These are phyloP conservation scores for Mortierella sp. DNA, from an alignment of 371 early-diverging fungal species.

Conservation along the genomic window DNA sequence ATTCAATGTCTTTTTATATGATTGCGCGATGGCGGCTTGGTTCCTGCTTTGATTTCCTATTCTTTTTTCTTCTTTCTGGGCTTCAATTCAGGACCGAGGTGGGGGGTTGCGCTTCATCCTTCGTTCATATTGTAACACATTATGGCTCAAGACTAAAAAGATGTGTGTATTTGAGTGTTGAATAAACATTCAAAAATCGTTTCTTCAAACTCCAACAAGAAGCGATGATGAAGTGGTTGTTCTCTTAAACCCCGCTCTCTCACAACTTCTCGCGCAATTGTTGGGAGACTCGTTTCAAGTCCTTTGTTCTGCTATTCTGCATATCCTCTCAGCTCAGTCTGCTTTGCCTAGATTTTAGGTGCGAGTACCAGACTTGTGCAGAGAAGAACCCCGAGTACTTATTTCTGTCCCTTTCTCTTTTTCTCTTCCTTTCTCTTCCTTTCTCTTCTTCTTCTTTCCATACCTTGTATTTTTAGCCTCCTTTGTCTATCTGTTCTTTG, in stretches of 20 bases:
- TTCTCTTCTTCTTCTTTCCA: neutral
- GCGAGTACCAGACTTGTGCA: neutral
- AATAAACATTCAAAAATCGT: neutral
- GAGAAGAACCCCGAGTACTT: neutral
- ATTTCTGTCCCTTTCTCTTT: neutral
- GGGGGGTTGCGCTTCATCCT: neutral
- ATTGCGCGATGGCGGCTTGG: neutral
- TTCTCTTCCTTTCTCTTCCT: neutral
- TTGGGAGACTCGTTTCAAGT: neutral
- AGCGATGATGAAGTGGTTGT: neutral
- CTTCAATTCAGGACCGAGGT: neutral
- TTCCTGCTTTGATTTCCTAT: neutral
- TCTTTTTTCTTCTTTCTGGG: neutral
- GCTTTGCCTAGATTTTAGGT: neutral
- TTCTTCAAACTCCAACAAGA: neutral
- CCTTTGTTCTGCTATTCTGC: neutral
- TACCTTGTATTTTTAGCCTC: neutral
- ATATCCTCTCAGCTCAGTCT: neutral
- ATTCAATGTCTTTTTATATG: neutral
- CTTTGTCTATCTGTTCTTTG: neutral
- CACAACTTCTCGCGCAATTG: neutral
- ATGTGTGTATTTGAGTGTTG: no score
- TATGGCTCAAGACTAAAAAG: neutral
- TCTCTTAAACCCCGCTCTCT: slow-evolving; percentile 4
- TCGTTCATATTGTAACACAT: neutral